Base-by-base conservation (phyloP, 768 basidiomycete species). In the Macrolepiota dolichaula region DNA sequence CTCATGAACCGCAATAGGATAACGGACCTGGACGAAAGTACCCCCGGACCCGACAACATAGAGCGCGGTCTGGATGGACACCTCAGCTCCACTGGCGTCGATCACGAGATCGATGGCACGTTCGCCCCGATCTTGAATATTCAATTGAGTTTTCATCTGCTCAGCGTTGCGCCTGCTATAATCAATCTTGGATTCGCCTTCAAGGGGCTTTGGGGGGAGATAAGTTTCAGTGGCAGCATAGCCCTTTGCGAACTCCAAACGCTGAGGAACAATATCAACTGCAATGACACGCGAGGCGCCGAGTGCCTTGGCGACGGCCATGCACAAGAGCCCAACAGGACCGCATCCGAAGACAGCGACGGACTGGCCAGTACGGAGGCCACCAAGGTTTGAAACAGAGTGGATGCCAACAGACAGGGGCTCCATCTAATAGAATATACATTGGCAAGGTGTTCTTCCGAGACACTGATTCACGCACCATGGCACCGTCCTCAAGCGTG, bases 231-330 rank as follows among this genome's bases (percentile, higher is more conserved):
- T 90, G 9, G 94, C 94, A 4, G 88, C 92, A 71, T 96, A 96
- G 29, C 69, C 67, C 72, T 89, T 89, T 17, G 96, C 94, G 69
- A 98, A 97, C 53, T 91, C 83, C 51, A 98, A 85, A 38, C 96
- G 88, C 29, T 79, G 73, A 35, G 84, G 76, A 56, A 87, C 81
- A 63, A 93, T 89, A 69, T 95, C 95, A 63, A 96, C 83, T 3
- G 88, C 95, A 62, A 98, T 83, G 63, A 96, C 81, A 51, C 90
- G 87, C 44, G 82, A 80, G 1, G 94, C 96, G 37, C 94, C 95
- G 51, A 96, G 79, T 2, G 96, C 95, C 71, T 90, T 95, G 6
- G 96, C 96, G n/a, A 94, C 93, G 6, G 93, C 95, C 91, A 96
- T 93, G 70, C 90, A 92, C 22, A 97, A 83, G 29, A 96, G 77